Conservation (phyloP, 1,139 yeast species). For the Hansenula lynferdii region DNA sequence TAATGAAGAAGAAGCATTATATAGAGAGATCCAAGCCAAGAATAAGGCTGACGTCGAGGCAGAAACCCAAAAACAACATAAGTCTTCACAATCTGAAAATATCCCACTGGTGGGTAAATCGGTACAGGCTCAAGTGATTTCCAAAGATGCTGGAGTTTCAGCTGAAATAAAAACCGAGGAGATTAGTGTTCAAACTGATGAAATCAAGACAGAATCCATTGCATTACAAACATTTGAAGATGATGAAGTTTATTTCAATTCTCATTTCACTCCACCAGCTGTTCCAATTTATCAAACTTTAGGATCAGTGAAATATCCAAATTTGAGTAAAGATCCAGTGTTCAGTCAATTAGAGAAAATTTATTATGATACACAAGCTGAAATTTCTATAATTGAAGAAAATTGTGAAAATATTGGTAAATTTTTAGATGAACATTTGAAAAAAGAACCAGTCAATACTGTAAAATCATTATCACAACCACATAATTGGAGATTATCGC, state of each 20-base stretch:
- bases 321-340: slow-evolving; percentile 21
- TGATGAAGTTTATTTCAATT: slow-evolving; percentile 32
- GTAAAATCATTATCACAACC: slow-evolving; percentile 23
- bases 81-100: neutral
- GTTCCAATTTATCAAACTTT: slow-evolving; percentile 25
- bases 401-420: slow-evolving; percentile 27
- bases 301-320: slow-evolving; percentile 27
- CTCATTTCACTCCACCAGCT: slow-evolving; percentile 20
- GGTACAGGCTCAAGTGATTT: slow-evolving; percentile 3
- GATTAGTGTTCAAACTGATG: slow-evolving; percentile 23
- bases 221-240: slow-evolving; percentile 29
- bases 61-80: neutral
- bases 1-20: slow-evolving; percentile 8
- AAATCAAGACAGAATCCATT: slow-evolving; percentile 14
- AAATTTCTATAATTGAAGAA: slow-evolving; percentile 30
- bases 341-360: slow-evolving; percentile 32
- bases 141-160: slow-evolving; percentile 8
- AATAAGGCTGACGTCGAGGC: slow-evolving; percentile 7
- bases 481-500: slow-evolving; percentile 38
- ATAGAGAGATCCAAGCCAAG: slow-evolving; percentile 1
- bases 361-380: slow-evolving; percentile 34
- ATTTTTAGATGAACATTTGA: slow-evolving; percentile 33
- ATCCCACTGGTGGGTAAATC: slow-evolving; percentile 1
- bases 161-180: slow-evolving; percentile 5
- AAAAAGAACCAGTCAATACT: slow-evolving; percentile 22